These are phyloP conservation scores for Pichia nanzhaoensis DNA, from an alignment of 805 yeast species.

Conservation along the genomic window DNA sequence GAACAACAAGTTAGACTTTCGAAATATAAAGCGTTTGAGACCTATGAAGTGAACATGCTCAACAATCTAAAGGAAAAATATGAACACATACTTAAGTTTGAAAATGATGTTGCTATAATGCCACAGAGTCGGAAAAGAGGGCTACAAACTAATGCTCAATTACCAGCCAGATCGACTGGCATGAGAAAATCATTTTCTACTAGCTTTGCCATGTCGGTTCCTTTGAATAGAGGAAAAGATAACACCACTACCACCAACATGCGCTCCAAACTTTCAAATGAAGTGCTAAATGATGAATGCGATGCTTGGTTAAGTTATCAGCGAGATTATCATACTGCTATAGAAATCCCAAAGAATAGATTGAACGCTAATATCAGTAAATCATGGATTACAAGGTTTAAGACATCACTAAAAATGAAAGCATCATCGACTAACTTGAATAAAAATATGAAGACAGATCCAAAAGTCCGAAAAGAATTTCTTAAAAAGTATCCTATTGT, in stretches of 20 bases:
- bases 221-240: background rate
- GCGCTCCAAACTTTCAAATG: conserved; percentile 19
- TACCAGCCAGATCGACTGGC: background rate
- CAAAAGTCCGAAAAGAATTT: conserved; percentile 22
- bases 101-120: conserved; percentile 9
- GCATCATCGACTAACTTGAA: conserved; percentile 1
- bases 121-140: conserved; percentile 4
- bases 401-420: conserved; percentile 11
- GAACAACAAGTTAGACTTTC: conserved; percentile 59
- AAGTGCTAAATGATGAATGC: conserved; percentile 14
- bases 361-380: conserved; percentile 25
- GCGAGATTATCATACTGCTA: conserved; percentile 18
- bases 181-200: conserved; percentile 8
- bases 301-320: conserved; percentile 22
- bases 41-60: conserved; percentile 16
- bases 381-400: conserved; percentile 28
- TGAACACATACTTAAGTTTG: conserved; percentile 16
- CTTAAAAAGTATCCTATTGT: conserved; percentile 25
- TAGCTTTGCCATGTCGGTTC: background rate
- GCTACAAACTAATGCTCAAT: background rate
- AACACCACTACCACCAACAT: background rate
- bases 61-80: conserved; percentile 31
- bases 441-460: conserved; percentile 20
- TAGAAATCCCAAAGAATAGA: conserved; percentile 25
- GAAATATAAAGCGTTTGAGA: conserved; percentile 30